Conservation (phyloP, 768 basidiomycete species). For the Kwoniella heveanensis region DNA sequence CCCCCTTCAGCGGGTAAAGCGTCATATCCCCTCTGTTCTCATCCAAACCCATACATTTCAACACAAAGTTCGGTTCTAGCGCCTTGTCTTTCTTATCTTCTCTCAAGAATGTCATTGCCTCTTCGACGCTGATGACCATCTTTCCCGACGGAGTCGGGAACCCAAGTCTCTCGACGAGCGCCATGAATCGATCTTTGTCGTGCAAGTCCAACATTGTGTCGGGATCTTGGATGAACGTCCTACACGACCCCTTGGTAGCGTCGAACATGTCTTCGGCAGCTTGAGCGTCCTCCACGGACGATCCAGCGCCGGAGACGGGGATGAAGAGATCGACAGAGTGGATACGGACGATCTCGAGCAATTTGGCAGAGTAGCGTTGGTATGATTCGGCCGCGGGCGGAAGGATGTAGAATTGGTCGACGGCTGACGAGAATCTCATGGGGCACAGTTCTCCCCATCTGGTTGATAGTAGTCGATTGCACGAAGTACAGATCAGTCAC, state of each 20-base stretch:
- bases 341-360: constrained; percentile 40
- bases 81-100: constrained; percentile 25
- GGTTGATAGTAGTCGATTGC: too few relatives aligned
- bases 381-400: constrained; percentile 39
- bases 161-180: constrained; percentile 46
- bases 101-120: constrained; percentile 42
- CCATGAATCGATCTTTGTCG: constrained; percentile 55
- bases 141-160: constrained; percentile 44
- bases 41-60: constrained; percentile 55
- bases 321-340: constrained; percentile 51
- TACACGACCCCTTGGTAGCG: constrained; percentile 39
- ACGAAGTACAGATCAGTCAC: neutral
- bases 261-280: constrained; percentile 49
- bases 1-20: constrained; percentile 45
- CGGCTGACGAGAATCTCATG: constrained; percentile 44
- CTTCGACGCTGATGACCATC: constrained; percentile 39
- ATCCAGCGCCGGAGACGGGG: constrained; percentile 53
- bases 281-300: constrained; percentile 53
- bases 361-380: constrained; percentile 37
- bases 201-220: constrained; percentile 51
- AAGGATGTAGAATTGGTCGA: constrained; percentile 47
- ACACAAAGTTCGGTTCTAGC: constrained; percentile 43
- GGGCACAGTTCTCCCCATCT: constrained; percentile 53
- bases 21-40: constrained; percentile 56
- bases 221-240: constrained; percentile 52